phyloP scores from a whole-genome alignment of 495 filamentous ascomycete species.

The Schizothecium vesticola region DNA sequence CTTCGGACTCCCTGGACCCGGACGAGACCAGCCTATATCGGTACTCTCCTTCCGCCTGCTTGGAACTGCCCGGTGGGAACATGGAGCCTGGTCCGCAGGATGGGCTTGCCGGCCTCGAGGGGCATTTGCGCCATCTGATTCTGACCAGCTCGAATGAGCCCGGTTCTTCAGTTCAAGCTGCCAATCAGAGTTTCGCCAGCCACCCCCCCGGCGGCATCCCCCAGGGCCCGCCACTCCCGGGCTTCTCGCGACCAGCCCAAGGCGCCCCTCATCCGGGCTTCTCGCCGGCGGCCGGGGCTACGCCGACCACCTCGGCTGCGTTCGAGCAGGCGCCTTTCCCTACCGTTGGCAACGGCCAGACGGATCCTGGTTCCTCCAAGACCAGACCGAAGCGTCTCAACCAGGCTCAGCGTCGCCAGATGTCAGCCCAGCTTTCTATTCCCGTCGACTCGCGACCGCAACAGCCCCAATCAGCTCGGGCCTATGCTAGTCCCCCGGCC shows the following conservation, averaged over 20 bases:
- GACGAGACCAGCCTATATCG: neutral
- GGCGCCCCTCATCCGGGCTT: neutral
- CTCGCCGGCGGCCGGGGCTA: too few species aligned
- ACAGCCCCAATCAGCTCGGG: conserved; percentile 12
- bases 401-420: conserved; percentile 51
- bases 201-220: neutral
- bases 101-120: conserved; percentile 30
- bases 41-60: neutral
- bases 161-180: neutral
- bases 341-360: neutral
- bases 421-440: conserved; percentile 48
- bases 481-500: conserved; percentile 18
- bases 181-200: neutral
- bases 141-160: conserved; percentile 27
- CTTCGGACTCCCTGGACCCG: neutral
- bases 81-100: conserved; percentile 23
- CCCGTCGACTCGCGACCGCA: conserved; percentile 41
- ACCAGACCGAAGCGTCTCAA: conserved; percentile 45
- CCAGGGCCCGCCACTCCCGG: neutral
- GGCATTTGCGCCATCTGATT: conserved; percentile 39
- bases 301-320: neutral
- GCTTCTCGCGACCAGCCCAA: neutral
- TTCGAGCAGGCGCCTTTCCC: neutral
- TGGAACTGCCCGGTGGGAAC: neutral
- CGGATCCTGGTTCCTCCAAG: conserved; percentile 1